Percentiles rank a stretch among this genome's conserved stretches.
Conservation (phyloP, 1,284 basidiomycete genomes). For the Volvariella surrecta region DNA sequence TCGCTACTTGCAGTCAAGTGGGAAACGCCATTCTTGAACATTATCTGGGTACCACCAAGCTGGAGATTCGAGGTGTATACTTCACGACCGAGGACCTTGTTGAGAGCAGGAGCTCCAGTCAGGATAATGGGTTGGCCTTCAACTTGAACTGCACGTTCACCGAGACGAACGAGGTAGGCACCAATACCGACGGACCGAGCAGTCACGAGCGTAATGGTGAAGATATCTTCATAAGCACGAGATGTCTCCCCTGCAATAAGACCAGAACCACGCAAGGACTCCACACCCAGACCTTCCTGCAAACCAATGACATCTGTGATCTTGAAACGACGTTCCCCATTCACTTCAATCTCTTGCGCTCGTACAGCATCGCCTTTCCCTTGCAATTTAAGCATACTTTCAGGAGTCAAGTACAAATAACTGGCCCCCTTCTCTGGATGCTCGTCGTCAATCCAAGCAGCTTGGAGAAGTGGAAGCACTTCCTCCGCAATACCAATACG, state of each 20-base stretch:
- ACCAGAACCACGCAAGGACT: conserved; percentile 93
- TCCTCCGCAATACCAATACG: conserved; percentile 96
- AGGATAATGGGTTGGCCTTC: conserved; percentile 99
- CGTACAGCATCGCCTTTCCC: conserved; percentile 74
- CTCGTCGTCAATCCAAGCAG: conserved; percentile 79
- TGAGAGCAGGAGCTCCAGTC: conserved; percentile 93
- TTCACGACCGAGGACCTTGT: conserved; percentile 98
- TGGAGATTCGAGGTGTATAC: conserved; percentile 99
- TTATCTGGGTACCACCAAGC: conserved; percentile 98
- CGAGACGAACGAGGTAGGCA: conserved; percentile 96
- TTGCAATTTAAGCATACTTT: conserved; percentile 78
- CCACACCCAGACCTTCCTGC: conserved; percentile 97
- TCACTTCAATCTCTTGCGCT: conserved; percentile 78
- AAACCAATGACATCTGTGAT: conserved; percentile 96
- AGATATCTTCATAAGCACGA: conserved; percentile 97
- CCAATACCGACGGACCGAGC: conserved; percentile 99
- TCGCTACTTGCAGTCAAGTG: conserved; percentile 94
- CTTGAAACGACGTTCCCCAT: conserved; percentile 86
- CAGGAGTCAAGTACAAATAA: conserved; percentile 91
- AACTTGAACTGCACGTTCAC: conserved; percentile 97
- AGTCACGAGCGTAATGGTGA: conserved; percentile 98
- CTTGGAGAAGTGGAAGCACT: conserved; percentile 82
- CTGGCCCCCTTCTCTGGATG: conserved; percentile 93
- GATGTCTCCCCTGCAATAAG: conserved; percentile 99
- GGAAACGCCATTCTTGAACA: conserved; percentile 99